phyloP scores from a whole-genome alignment of 2,329 filamentous ascomycete species.

The Penicillium rolfsii region DNA sequence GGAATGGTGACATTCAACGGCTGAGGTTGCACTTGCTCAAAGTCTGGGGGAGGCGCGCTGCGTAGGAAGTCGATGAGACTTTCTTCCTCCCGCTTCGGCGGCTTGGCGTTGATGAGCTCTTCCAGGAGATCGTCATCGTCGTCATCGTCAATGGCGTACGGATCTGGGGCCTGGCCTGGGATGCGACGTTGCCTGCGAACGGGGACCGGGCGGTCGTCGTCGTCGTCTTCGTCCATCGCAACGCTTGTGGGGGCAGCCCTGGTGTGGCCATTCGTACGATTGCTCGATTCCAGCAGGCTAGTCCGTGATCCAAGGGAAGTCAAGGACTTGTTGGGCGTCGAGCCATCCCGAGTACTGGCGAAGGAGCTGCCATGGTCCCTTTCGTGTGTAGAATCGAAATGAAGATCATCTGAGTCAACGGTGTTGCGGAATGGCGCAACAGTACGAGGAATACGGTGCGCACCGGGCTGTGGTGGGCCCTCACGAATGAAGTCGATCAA shows the following conservation, averaged over 20 bases:
- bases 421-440: slow-evolving; percentile 83
- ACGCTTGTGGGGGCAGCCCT: slow-evolving; percentile 21
- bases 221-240: slow-evolving; percentile 12
- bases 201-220: slow-evolving; percentile 55
- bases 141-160: slow-evolving; percentile 82
- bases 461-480: slow-evolving; percentile 69
- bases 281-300: slow-evolving; percentile 60
- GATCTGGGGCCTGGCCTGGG: slow-evolving; percentile 79
- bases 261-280: slow-evolving; percentile 32
- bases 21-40: slow-evolving; percentile 34
- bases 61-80: slow-evolving; percentile 54
- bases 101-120: slow-evolving; percentile 33
- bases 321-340: slow-evolving; percentile 50
- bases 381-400: slow-evolving; percentile 38
- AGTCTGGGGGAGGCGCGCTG: slow-evolving; percentile 48
- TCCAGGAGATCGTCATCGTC: slow-evolving; percentile 66
- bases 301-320: slow-evolving; percentile 74
- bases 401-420: slow-evolving; percentile 78
- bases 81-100: slow-evolving; percentile 46
- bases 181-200: slow-evolving; percentile 75
- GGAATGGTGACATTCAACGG: slow-evolving; percentile 33
- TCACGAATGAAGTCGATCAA: slow-evolving; percentile 94
- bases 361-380: slow-evolving; percentile 43
- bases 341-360: slow-evolving; percentile 55
- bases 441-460: slow-evolving; percentile 76